Percentiles rank a stretch among this genome's conserved stretches.
Evolutionary conservation across 176 grass and related monocot species (phyloP).

Genomic region (Oropetium thomaeum): DNA sequence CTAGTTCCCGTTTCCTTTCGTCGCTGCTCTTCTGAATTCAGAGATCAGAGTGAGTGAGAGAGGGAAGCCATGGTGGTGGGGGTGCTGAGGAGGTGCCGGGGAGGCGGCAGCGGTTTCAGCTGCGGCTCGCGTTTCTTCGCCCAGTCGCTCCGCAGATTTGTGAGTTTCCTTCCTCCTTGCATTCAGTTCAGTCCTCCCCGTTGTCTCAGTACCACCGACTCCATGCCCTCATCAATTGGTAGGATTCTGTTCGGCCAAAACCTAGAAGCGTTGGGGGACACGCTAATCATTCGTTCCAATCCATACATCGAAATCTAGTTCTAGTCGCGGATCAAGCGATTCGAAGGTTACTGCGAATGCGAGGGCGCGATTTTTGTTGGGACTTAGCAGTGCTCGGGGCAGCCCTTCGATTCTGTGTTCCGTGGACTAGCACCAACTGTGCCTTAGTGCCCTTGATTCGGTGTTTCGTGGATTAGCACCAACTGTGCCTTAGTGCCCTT

Average conservation of each 20-base stretch:
- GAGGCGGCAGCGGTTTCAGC: not conserved
- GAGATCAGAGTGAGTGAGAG: not conserved
- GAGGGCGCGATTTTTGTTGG: not conserved
- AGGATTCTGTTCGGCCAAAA: not conserved
- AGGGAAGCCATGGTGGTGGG: not conserved
- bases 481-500: not conserved
- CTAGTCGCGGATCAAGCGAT: not conserved
- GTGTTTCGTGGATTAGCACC: not conserved
- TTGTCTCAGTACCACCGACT: not conserved
- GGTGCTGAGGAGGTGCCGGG: slow-evolving; percentile 14
- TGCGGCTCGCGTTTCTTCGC: not conserved
- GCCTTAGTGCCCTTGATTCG: not conserved
- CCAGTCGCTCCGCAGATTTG: slow-evolving; percentile 26
- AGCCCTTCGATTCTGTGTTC: not conserved
- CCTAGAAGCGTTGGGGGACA: not conserved
- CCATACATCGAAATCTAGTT: not conserved
- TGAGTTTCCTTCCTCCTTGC: not conserved
- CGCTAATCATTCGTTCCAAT: not conserved
- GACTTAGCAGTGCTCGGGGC: too few species aligned
- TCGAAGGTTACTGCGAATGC: not conserved
- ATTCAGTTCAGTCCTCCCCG: not conserved
- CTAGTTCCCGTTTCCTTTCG: not conserved
- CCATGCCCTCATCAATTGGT: not conserved
- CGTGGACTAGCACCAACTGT: not conserved
- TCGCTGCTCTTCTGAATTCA: not conserved